Evolutionary conservation across 148 eudicot species (phyloP).

Genomic region (Rhododendron mucronatum): DNA sequence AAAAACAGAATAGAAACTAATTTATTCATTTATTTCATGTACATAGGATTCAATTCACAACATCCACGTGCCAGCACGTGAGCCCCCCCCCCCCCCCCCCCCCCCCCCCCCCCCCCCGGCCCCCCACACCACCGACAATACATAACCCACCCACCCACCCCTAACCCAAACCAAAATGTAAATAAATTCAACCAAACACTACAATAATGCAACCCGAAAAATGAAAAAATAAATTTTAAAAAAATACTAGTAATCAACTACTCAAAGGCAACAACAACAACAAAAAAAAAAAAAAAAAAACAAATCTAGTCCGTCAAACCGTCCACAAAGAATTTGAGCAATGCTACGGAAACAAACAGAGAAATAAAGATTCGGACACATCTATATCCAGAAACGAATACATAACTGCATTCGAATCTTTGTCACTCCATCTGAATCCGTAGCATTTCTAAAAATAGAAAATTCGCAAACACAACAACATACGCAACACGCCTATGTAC

Average conservation of each 20-base stretch:
- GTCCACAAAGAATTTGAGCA: not conserved
- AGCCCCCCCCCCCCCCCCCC: not conserved
- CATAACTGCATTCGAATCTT: no score
- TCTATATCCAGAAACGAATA: no score
- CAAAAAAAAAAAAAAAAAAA: slow-evolving; percentile 13
- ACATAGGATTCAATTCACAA: slow-evolving; percentile 2
- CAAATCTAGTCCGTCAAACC: slow-evolving; percentile 20
- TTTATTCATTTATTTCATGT: slow-evolving; percentile 17
- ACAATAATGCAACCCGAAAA: not conserved
- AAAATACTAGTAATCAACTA: not conserved
- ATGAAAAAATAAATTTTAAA: not conserved
- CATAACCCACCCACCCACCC: not conserved
- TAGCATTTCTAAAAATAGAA: not conserved
- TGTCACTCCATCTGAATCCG: not conserved
- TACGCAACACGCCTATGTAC: no score
- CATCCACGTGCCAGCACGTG: slow-evolving; percentile 4
- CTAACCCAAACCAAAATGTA: not conserved
- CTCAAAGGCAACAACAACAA: not conserved
- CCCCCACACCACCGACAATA: not conserved
- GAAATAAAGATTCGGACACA: not conserved
- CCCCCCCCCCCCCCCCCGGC: not conserved
- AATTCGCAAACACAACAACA: no score
- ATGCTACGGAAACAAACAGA: not conserved
- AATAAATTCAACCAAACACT: slow-evolving; percentile 1
- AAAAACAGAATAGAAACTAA: not conserved